Evolutionary conservation across 1,284 basidiomycete genomes (phyloP).

Genomic region (Moesziomyces sp.): DNA sequence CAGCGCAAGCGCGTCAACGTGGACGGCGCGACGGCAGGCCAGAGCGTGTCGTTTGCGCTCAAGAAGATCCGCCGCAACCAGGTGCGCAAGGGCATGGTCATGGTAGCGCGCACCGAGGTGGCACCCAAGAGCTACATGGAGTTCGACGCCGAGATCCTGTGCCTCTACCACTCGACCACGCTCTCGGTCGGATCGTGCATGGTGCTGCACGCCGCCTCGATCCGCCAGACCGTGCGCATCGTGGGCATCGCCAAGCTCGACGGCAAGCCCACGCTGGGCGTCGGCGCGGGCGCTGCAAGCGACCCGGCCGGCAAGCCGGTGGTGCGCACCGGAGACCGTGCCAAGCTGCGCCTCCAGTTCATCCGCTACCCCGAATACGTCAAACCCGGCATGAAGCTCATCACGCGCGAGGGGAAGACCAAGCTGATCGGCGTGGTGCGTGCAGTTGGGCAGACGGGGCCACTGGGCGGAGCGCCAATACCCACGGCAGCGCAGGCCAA

Average conservation of each 20-base stretch:
- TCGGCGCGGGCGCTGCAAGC: constrained; percentile 4
- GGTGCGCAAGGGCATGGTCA: constrained; percentile 84
- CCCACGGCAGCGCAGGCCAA: constrained; percentile 7
- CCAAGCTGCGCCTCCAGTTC: constrained; percentile 61
- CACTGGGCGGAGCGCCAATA: constrained; percentile 19
- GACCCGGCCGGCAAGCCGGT: constrained; percentile 55
- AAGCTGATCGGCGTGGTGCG: constrained; percentile 64
- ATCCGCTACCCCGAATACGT: constrained; percentile 61
- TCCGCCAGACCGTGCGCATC: constrained; percentile 66
- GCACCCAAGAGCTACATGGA: constrained; percentile 57
- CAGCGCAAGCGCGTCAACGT: constrained; percentile 92
- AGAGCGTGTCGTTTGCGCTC: constrained; percentile 91
- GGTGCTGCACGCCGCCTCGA: constrained; percentile 64
- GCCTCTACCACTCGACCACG: constrained; percentile 66
- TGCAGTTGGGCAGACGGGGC: constrained; percentile 49
- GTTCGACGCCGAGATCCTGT: constrained; percentile 65
- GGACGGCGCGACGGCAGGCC: constrained; percentile 84
- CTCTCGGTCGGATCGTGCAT: constrained; percentile 64
- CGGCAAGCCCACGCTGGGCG: constrained; percentile 25
- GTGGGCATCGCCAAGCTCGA: constrained; percentile 61
- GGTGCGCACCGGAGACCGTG: constrained; percentile 64
- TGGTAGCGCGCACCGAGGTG: constrained; percentile 69
- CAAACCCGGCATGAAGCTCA: constrained; percentile 64
- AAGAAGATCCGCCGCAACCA: constrained; percentile 85
- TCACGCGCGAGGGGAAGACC: constrained; percentile 64